Base-by-base conservation (phyloP, 495 filamentous ascomycete genomes). In the Tuber umbilicatum region DNA sequence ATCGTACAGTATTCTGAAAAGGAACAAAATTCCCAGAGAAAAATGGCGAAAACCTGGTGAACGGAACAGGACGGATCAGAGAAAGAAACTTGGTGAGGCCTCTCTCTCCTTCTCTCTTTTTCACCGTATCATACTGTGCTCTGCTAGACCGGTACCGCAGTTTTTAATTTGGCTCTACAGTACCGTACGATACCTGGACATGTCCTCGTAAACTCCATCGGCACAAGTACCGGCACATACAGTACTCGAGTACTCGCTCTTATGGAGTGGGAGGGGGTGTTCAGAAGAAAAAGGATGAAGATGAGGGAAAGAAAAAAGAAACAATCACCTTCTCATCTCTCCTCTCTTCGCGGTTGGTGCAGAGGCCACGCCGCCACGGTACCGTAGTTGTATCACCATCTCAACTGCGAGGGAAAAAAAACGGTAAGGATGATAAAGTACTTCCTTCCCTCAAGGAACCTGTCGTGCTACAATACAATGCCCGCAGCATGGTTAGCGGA, bases 31-130 rank as follows among this genome's bases (percentile, higher is more conserved):
- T 17, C 21, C 42, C 19, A 50, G 41, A 72, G 50, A 70, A 60
- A n/a, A 71, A 78, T 78, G 60, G 47, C 43, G 35, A 70, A 78
- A 71, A 73, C 76, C 74, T 69, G 64, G 70, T 78, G 70, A 77
- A 73, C 69, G 75, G 73, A 70, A 69, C 47, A 72, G 60, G 70
- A 78, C 76, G 47, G 50, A 55, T 1, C 23, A 27, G 50, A 27
- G 27, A 64, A 17, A 31, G 55, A 64, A 31, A 31, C n/a, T n/a
- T 55, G 14, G 27, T 64, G 27, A 35, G 19, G 55, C 27, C 14
- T 64, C 55, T 12, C 50, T 60, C 50, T 47, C 43, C 19, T 23
- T 12, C 6, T 0, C 6, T 55, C 47, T 27, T 27, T 55, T 27
- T 27, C 23, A 10, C 47, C 47, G 0, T 27, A 55, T 23, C 43